Evolutionary conservation across 345 rosid species (phyloP).

Genomic region (Corchorus capsularis): DNA sequence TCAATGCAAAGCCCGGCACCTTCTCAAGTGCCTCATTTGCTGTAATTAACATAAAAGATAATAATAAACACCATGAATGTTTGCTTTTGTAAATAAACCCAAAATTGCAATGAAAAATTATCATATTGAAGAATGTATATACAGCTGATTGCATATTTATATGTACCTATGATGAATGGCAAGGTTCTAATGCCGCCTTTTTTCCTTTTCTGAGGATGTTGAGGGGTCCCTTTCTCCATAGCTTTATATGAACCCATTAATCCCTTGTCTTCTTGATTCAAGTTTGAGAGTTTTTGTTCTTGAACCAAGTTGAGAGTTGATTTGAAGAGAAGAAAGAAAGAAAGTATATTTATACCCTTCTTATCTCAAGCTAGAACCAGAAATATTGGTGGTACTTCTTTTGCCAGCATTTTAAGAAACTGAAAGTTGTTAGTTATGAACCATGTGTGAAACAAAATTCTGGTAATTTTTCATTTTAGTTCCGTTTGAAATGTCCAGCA

Average conservation of each 20-base stretch:
- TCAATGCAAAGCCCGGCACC: conserved; percentile 70
- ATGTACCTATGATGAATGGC: conserved; percentile 67
- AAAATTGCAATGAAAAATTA: neutral
- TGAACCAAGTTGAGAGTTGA: neutral
- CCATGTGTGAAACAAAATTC: neutral
- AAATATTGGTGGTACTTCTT: neutral
- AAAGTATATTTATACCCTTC: neutral
- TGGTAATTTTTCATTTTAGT: neutral
- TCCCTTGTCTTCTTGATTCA: neutral
- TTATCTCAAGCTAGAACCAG: neutral
- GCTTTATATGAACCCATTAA: neutral
- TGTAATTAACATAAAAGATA: conserved; percentile 26
- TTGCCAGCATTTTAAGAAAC: neutral
- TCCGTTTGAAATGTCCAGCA: neutral
- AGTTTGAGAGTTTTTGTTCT: neutral
- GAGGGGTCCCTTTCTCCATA: conserved; percentile 21
- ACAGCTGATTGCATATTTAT: neutral
- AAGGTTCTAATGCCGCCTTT: conserved; percentile 67
- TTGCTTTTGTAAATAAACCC: neutral
- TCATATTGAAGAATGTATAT: neutral
- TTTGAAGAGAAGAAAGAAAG: neutral
- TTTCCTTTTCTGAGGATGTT: conserved; percentile 19
- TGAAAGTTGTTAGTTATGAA: neutral
- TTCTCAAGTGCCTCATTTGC: conserved; percentile 77
- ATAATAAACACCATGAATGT: neutral